A percentile compares a stretch with the other conserved stretches of the same genome.
These are phyloP conservation scores for Carex myosuroides DNA, from an alignment of 176 grass and related monocot species.

Conservation along the genomic window DNA sequence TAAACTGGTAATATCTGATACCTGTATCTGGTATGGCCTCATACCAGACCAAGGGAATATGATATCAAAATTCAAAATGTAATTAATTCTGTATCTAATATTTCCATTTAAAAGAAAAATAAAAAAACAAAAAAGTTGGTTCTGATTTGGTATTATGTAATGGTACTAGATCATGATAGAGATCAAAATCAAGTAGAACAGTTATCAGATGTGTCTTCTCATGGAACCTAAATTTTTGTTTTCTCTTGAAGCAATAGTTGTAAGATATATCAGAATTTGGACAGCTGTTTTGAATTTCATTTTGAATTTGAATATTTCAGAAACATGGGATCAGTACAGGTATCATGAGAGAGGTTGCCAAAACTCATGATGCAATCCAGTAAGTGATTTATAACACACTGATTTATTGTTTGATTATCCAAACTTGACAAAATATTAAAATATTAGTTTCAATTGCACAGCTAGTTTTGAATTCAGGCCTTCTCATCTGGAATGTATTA, in stretches of 20 bases:
- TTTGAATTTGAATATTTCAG: constrained; percentile 30
- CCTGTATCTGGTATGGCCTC: neutral
- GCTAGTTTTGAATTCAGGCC: neutral
- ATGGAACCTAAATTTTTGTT: neutral
- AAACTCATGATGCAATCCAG: constrained; percentile 89
- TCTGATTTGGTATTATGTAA: neutral
- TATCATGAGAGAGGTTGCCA: constrained; percentile 90
- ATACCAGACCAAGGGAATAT: neutral
- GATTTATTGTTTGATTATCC: neutral
- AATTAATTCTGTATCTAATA: neutral
- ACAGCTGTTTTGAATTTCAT: neutral
- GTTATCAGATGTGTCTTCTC: neutral
- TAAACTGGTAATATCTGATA: neutral
- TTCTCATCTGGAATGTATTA: neutral
- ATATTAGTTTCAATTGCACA: neutral
- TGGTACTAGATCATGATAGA: neutral
- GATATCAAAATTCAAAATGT: neutral
- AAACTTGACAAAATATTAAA: constrained; percentile 5
- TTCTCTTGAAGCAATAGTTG: neutral
- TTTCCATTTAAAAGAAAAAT: neutral
- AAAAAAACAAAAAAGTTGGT: neutral
- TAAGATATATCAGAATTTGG: neutral
- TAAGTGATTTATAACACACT: constrained; percentile 26
- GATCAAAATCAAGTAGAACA: neutral
- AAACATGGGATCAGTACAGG: constrained; percentile 63